Percentiles rank a stretch among this genome's conserved stretches.
These are phyloP conservation scores for Cystobasidium tubakii DNA, from an alignment of 768 basidiomycete genomes.

Conservation along the genomic window DNA sequence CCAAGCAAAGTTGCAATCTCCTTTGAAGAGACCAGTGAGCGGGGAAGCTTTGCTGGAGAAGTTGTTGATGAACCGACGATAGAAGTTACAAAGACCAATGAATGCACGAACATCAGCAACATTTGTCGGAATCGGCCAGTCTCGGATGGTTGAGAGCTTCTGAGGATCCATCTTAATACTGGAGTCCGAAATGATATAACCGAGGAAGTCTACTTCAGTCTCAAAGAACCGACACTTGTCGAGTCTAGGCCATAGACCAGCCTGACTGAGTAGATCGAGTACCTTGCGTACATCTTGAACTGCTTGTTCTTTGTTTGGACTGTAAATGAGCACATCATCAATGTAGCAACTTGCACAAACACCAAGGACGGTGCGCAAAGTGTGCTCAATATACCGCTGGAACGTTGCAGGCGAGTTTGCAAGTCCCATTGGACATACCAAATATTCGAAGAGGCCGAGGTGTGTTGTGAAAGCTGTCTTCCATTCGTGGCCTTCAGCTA, in stretches of 20 bases:
- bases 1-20: neutral
- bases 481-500: slow-evolving; percentile 52
- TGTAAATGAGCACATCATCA: slow-evolving; percentile 35
- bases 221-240: slow-evolving; percentile 2
- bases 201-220: neutral
- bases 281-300: slow-evolving; percentile 8
- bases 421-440: slow-evolving; percentile 52
- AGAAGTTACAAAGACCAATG: slow-evolving; percentile 2
- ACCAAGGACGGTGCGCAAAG: slow-evolving; percentile 51
- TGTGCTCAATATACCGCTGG: slow-evolving; percentile 53
- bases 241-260: neutral
- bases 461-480: slow-evolving; percentile 53
- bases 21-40: neutral
- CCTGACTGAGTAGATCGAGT: neutral
- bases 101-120: neutral
- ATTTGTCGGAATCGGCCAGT: neutral
- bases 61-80: neutral
- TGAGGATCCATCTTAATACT: slow-evolving; percentile 9
- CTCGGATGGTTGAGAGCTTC: neutral
- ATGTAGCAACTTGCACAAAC: slow-evolving; percentile 52
- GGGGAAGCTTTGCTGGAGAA: neutral
- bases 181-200: neutral
- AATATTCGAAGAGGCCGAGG: slow-evolving; percentile 52
- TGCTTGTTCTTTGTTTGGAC: neutral
- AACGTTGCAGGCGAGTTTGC: slow-evolving; percentile 50